Base-by-base conservation (phyloP, 345 rosid species). In the Populus davidiana region DNA sequence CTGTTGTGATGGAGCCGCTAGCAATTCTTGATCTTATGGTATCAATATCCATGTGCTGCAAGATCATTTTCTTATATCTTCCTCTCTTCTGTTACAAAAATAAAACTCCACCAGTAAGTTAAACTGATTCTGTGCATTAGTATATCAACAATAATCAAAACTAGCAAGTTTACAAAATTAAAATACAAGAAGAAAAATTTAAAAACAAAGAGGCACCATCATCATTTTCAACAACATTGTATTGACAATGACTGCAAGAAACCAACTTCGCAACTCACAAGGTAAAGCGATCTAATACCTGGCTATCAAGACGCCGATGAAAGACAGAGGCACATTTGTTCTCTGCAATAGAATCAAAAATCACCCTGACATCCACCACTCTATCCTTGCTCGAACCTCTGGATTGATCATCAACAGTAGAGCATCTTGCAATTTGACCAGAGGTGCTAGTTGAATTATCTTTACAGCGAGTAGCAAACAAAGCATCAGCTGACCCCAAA, bases 41-140 rank as follows among this genome's bases (percentile, higher is more conserved):
- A 78, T 94, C 90, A 11, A 94, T 80, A 80, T 94, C 98, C 87
- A 89, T 82, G 85, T 90, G 97, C 73, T 83, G 89, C 47, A 83
- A 56, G 35, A 94, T 90, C 86, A 91, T 77, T 85, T 87, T 93
- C 90, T 90, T 93, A 85, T 93, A 93, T 78, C 97, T 89, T 82
- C 94, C 94, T 67, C 97, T 89, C 78, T 93, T 94, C 98, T 93
- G 93, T 76, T 41, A 44, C 44, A 4, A n/a, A 29, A 31, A 36
- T 54, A 27, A 18, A 67, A 44, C 50, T 72, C 49, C 38, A 76
- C n/a, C 69, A 82, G 12, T 72, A 38, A 6, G 25, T 70, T 27
- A 65, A 41, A 83, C 36, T 72, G n/a, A 79, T 35, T 73, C 31
- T 23, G 63, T 12, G 31, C 18, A 71, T 36, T 33, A 2, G 29